phyloP scores from a whole-genome alignment of 2,329 filamentous ascomycete genomes.

The Ampelomyces quisqualis region DNA sequence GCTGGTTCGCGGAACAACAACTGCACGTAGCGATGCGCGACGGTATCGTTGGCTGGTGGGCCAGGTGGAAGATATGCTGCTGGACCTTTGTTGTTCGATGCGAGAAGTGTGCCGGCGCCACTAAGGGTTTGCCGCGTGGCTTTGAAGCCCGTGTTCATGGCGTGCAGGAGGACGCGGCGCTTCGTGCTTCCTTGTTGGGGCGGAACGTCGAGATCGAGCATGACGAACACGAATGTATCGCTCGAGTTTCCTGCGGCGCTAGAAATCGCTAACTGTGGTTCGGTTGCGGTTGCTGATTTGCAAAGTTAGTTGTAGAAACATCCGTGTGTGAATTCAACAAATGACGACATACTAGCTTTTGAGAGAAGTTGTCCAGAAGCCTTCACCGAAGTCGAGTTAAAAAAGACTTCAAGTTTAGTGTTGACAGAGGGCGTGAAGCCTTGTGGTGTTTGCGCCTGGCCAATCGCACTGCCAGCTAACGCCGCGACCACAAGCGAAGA shows the following conservation, averaged over 20 bases:
- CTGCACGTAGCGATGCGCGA: slow-evolving; percentile 40
- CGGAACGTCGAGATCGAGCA: slow-evolving; percentile 41
- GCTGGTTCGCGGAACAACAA: slow-evolving; percentile 37
- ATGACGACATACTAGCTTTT: slow-evolving; percentile 30
- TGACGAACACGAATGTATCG: slow-evolving; percentile 39
- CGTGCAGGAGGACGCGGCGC: slow-evolving; percentile 37
- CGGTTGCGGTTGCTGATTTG: slow-evolving; percentile 23
- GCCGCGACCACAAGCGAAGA: slow-evolving; percentile 26
- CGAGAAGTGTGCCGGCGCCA: slow-evolving; percentile 27
- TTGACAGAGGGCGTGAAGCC: slow-evolving; percentile 33
- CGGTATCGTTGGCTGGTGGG: slow-evolving; percentile 37
- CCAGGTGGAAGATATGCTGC: slow-evolving; percentile 36
- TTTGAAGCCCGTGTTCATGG: slow-evolving; percentile 39
- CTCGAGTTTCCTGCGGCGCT: slow-evolving; percentile 13
- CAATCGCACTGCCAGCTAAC: slow-evolving; percentile 19
- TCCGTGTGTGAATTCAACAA: neutral
- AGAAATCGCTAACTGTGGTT: slow-evolving; percentile 33
- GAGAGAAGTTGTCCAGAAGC: slow-evolving; percentile 30
- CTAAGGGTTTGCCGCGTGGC: slow-evolving; percentile 30
- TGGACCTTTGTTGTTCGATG: slow-evolving; percentile 30
- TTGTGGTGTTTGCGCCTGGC: slow-evolving; percentile 35
- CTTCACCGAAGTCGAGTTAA: slow-evolving; percentile 34
- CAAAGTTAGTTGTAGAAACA: slow-evolving; percentile 7
- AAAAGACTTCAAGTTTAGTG: slow-evolving; percentile 35
- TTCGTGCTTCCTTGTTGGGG: slow-evolving; percentile 21